Conservation (phyloP, 225 moss, liverwort and hornwort genomes). For the Thuidium tamariscinum region DNA sequence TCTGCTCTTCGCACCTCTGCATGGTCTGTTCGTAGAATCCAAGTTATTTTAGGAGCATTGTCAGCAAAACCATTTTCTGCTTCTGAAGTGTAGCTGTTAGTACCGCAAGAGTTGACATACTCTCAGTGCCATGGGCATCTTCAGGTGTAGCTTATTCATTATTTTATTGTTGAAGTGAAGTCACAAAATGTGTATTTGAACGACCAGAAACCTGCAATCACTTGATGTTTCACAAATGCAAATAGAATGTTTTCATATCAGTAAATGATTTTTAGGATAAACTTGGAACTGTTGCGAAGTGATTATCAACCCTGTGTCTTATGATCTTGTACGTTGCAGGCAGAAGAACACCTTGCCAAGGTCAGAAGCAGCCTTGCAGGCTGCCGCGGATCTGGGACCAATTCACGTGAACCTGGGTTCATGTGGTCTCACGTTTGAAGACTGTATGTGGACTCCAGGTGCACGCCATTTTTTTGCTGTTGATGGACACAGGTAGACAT, state of each 20-base stretch:
- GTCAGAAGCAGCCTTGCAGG: conserved; percentile 95
- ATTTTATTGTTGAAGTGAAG: not conserved
- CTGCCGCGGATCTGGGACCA: conserved; percentile 84
- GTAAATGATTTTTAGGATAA: not conserved
- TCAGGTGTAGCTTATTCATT: conserved; percentile 7
- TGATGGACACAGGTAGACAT: not conserved
- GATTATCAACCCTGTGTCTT: not conserved
- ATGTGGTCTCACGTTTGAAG: conserved; percentile 72
- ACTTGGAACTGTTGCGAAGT: not conserved
- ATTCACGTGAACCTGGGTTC: conserved; percentile 60
- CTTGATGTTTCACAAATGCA: not conserved
- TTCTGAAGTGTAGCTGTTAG: not conserved
- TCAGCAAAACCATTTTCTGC: not conserved
- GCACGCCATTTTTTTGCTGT: not conserved
- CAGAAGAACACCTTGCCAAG: conserved; percentile 78
- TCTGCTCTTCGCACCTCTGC: not conserved
- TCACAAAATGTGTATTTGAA: not conserved
- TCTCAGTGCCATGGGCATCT: conserved; percentile 26
- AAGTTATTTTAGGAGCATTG: not conserved
- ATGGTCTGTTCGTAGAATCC: not conserved
- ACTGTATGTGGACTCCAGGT: conserved; percentile 91
- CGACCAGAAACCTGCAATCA: not conserved
- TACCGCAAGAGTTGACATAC: not conserved
- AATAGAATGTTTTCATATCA: not conserved
- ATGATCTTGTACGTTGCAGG: conserved; percentile 20